These are phyloP conservation scores for Butyriboletus loyo DNA, from an alignment of 768 basidiomycete genomes.

Conservation along the genomic window DNA sequence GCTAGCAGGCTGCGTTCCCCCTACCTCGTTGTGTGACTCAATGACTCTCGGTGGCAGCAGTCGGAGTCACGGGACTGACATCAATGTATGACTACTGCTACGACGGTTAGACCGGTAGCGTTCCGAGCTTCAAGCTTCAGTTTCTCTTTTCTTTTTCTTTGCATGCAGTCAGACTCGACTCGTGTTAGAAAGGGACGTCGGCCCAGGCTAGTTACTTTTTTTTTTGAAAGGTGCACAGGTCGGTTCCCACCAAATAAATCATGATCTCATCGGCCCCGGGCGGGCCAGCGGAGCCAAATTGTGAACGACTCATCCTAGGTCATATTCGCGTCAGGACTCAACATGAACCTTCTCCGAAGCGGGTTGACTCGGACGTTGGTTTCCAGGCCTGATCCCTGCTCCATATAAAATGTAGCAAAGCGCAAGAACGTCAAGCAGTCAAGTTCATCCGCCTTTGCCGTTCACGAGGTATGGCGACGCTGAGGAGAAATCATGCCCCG, in stretches of 20 bases:
- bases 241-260: neutral
- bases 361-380: conserved; percentile 8
- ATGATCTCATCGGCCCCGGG: neutral
- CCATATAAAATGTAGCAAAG: conserved; percentile 13
- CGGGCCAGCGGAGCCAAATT: neutral
- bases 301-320: conserved; percentile 15
- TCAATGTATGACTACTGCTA: too few species aligned
- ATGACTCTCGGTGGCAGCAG: too few species aligned
- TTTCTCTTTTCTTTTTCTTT: too few species aligned
- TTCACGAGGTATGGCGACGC: conserved; percentile 16
- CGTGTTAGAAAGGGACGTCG: too few species aligned
- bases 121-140: too few species aligned
- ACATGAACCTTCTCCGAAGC: neutral
- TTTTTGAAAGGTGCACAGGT: too few species aligned
- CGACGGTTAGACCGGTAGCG: too few species aligned
- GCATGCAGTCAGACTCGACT: too few species aligned
- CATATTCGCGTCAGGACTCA: conserved; percentile 6
- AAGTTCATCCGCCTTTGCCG: neutral
- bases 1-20: neutral
- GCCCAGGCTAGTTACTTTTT: too few species aligned
- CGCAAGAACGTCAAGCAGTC: neutral
- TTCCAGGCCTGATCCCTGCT: neutral
- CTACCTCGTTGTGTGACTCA: too few species aligned
- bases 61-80: too few species aligned
- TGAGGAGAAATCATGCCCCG: conserved; percentile 12